phyloP scores from a whole-genome alignment of 2,329 filamentous ascomycete species.

The Aspergillus bombycis region DNA sequence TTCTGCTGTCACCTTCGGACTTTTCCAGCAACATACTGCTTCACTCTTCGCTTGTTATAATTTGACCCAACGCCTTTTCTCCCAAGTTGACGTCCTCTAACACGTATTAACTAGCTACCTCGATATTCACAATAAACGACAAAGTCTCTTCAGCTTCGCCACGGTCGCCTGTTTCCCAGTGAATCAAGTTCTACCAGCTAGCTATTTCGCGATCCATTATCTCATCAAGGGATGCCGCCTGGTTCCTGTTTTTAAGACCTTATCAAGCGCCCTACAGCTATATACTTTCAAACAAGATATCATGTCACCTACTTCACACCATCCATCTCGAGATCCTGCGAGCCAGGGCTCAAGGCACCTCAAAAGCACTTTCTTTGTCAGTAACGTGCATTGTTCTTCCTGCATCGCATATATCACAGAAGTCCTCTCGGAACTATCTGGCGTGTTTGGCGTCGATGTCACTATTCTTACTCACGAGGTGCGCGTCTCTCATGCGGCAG shows the following conservation, averaged over 20 bases:
- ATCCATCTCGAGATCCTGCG: slow-evolving; percentile 12
- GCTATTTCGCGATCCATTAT: not conserved
- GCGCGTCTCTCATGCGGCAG: slow-evolving; percentile 41
- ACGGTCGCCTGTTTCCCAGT: not conserved
- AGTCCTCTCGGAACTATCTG: slow-evolving; percentile 41
- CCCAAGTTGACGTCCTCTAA: not conserved
- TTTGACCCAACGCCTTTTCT: not conserved
- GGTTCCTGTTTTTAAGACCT: not conserved
- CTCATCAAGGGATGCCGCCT: not conserved
- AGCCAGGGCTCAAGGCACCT: slow-evolving; percentile 17
- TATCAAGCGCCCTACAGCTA: no score
- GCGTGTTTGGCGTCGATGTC: slow-evolving; percentile 43
- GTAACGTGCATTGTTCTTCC: slow-evolving; percentile 54
- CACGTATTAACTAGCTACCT: not conserved
- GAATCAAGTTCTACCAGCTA: not conserved
- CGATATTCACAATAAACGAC: not conserved
- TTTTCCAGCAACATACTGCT: not conserved
- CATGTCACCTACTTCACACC: slow-evolving; percentile 19
- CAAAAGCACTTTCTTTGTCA: slow-evolving; percentile 46
- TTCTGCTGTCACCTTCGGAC: not conserved
- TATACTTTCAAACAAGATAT: not conserved
- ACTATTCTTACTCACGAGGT: slow-evolving; percentile 50
- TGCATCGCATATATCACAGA: slow-evolving; percentile 51
- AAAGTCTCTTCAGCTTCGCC: not conserved
- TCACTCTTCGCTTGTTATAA: not conserved